Evolutionary conservation across 441 rosid genomes (phyloP).

Genomic region (Populus hybrid): DNA sequence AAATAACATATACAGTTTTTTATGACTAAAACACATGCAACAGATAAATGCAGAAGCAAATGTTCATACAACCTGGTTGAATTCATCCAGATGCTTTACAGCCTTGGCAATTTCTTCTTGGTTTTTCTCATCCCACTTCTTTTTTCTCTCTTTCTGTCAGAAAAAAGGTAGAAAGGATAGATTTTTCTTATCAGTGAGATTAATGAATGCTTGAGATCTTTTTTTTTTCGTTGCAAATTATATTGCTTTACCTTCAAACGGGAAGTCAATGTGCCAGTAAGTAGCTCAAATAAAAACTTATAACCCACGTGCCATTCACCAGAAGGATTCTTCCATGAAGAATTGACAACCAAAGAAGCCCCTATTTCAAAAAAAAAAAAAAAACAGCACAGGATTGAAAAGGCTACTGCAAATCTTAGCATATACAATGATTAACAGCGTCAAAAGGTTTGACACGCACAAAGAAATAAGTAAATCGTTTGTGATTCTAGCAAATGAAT

Average conservation of each 20-base stretch:
- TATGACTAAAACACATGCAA: neutral
- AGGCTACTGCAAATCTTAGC: neutral
- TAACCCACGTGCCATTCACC: slow-evolving; percentile 96
- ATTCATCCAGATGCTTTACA: slow-evolving; percentile 71
- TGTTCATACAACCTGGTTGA: slow-evolving; percentile 63
- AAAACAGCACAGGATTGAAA: neutral
- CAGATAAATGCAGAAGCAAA: slow-evolving; percentile 16
- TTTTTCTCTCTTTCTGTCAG: slow-evolving; percentile 79
- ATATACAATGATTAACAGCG: neutral
- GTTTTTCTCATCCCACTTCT: slow-evolving; percentile 83
- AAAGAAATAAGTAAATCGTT: neutral
- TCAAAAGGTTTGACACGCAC: neutral
- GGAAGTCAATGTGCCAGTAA: slow-evolving; percentile 64
- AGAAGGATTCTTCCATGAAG: slow-evolving; percentile 92
- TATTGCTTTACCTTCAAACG: slow-evolving; percentile 68
- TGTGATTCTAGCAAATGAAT: neutral
- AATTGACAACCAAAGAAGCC: slow-evolving; percentile 62
- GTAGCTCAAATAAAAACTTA: slow-evolving; percentile 81
- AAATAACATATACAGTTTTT: neutral
- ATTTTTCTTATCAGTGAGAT: neutral
- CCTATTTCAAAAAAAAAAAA: slow-evolving; percentile 36
- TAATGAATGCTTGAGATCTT: slow-evolving; percentile 3
- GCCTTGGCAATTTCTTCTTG: slow-evolving; percentile 92
- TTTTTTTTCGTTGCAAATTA: neutral
- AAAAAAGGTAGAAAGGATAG: neutral